Evolutionary conservation across 2,329 filamentous ascomycete species (phyloP).

Genomic region (Cladophialophora yegresii): DNA sequence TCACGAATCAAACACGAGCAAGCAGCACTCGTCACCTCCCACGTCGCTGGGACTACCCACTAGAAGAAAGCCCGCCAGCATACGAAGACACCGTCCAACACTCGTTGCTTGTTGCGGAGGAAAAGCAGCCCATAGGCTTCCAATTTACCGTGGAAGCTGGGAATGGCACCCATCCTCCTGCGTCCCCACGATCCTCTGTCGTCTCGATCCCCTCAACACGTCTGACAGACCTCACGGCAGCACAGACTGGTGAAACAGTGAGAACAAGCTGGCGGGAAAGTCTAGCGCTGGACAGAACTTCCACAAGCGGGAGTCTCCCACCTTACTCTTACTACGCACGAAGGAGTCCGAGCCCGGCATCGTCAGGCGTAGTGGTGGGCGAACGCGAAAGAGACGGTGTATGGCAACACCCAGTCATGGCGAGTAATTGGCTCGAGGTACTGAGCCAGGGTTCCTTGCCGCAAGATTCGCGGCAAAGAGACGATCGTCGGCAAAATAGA

Average conservation of each 20-base stretch:
- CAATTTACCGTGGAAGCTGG: conserved; percentile 9
- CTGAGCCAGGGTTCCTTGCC: conserved; percentile 16
- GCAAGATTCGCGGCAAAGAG: neutral
- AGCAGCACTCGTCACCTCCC: conserved; percentile 10
- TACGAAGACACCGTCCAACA: conserved; percentile 25
- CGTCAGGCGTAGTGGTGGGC: conserved; percentile 36
- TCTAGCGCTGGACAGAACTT: conserved; percentile 11
- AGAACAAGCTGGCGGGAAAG: conserved; percentile 15
- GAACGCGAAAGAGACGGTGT: conserved; percentile 57
- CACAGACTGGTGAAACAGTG: conserved; percentile 29
- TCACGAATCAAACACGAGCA: conserved; percentile 2
- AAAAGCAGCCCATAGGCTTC: conserved; percentile 23
- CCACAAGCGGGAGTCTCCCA: conserved; percentile 22
- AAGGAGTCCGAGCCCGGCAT: conserved; percentile 24
- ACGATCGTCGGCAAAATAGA: neutral
- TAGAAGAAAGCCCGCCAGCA: conserved; percentile 24
- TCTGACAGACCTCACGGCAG: conserved; percentile 30
- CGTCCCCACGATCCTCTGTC: conserved; percentile 32
- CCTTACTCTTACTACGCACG: conserved; percentile 24
- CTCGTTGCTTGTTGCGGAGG: conserved; percentile 19
- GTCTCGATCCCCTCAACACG: conserved; percentile 34
- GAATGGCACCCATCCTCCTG: conserved; percentile 13
- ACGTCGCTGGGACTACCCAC: conserved; percentile 4
- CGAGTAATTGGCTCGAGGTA: conserved; percentile 24
- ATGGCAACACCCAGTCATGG: conserved; percentile 40